Evolutionary conservation across 1,284 basidiomycete genomes (phyloP).

Genomic region (Irpex lacteus): DNA sequence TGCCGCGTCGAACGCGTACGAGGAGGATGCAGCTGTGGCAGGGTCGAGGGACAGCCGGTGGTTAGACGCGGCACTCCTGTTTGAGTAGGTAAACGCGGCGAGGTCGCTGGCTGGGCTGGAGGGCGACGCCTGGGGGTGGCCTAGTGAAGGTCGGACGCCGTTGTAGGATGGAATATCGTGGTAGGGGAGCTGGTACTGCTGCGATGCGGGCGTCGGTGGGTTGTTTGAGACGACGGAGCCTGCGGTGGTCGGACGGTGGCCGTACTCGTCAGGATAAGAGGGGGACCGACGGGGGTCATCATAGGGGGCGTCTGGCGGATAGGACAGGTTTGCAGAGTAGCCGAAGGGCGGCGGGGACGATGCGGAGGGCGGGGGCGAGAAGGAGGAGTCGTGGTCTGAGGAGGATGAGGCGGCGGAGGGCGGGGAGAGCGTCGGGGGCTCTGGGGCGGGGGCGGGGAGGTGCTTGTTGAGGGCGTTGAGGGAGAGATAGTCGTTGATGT

Average conservation of each 20-base stretch:
- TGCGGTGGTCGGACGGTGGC: conserved; percentile 3
- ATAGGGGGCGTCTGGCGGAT: background rate
- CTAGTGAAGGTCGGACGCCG: background rate
- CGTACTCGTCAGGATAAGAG: conserved; percentile 4
- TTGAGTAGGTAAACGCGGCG: background rate
- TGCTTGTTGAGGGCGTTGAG: conserved; percentile 9
- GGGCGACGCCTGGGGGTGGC: background rate
- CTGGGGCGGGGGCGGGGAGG: background rate
- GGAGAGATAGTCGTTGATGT: conserved; percentile 4
- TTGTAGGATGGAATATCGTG: background rate
- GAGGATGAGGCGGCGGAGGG: conserved; percentile 4
- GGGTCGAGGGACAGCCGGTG: background rate
- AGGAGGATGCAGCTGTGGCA: background rate
- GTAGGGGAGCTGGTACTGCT: background rate
- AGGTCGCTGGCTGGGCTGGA: conserved; percentile 1
- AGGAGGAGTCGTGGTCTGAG: conserved; percentile 2
- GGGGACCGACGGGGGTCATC: conserved; percentile 9
- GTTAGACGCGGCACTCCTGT: background rate
- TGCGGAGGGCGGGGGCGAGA: conserved; percentile 9
- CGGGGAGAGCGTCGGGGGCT: conserved; percentile 9
- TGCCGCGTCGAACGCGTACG: background rate
- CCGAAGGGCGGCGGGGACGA: conserved; percentile 5
- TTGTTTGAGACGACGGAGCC: conserved; percentile 2
- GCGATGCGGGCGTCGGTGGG: background rate
- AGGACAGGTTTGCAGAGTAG: conserved; percentile 3